Conservation (phyloP, 2,329 filamentous ascomycete species). For the Neonectria hederae region DNA sequence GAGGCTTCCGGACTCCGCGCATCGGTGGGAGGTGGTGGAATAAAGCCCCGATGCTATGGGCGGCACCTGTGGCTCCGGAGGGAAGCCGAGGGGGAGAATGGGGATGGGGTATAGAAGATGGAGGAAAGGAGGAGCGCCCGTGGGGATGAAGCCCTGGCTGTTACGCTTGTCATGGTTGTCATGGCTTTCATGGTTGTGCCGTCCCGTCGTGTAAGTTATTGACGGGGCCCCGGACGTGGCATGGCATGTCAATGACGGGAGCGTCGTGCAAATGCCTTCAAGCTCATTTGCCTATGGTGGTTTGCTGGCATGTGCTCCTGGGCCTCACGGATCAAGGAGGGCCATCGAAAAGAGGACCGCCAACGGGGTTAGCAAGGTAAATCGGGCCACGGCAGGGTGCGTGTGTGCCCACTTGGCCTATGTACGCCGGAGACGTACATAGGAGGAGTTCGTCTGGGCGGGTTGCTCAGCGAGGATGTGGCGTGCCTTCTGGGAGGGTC, state of each 20-base stretch:
- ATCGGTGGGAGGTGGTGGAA: slow-evolving; percentile 17
- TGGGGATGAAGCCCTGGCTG: neutral
- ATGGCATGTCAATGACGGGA: slow-evolving; percentile 41
- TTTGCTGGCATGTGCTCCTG: slow-evolving; percentile 42
- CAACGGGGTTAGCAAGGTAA: slow-evolving; percentile 21
- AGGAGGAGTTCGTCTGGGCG: slow-evolving; percentile 28
- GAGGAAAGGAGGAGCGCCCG: neutral
- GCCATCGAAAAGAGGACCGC: neutral
- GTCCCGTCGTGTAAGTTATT: slow-evolving; percentile 9
- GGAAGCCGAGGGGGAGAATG: slow-evolving; percentile 27
- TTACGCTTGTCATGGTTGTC: slow-evolving; percentile 20
- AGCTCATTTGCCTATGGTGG: slow-evolving; percentile 39
- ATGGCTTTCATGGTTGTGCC: slow-evolving; percentile 14
- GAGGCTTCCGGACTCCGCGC: slow-evolving; percentile 14
- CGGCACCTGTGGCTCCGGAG: slow-evolving; percentile 28
- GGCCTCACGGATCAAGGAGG: slow-evolving; percentile 13
- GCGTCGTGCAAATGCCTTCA: slow-evolving; percentile 36
- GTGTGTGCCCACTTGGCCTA: slow-evolving; percentile 33
- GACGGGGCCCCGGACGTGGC: slow-evolving; percentile 14
- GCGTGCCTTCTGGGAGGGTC: slow-evolving; percentile 18
- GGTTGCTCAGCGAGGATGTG: slow-evolving; percentile 17
- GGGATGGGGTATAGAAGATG: too few relatives aligned
- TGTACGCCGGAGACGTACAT: slow-evolving; percentile 35
- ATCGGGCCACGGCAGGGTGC: slow-evolving; percentile 40
- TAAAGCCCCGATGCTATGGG: slow-evolving; percentile 17